These are phyloP conservation scores for Middelhovenomyces tepae DNA, from an alignment of 805 yeast genomes.

Conservation along the genomic window DNA sequence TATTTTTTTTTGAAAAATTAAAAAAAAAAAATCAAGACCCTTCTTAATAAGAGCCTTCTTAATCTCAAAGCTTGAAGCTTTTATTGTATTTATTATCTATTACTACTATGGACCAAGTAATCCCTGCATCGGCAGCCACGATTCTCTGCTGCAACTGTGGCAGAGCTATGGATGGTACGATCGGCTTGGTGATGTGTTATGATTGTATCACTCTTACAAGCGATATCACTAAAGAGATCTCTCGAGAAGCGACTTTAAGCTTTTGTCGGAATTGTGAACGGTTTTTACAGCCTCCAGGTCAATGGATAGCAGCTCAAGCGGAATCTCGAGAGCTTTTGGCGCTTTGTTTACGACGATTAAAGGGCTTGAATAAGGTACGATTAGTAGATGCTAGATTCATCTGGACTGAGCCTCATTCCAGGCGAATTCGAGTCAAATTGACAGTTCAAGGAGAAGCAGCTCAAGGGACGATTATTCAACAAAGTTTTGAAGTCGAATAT, in stretches of 20 bases:
- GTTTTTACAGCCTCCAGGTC: slow-evolving; percentile 83
- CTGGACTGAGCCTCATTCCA: slow-evolving; percentile 99
- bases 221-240: slow-evolving; percentile 85
- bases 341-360: slow-evolving; percentile 73
- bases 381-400: slow-evolving; percentile 88
- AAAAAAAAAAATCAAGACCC: slow-evolving; percentile 1
- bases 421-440: slow-evolving; percentile 83
- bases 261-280: slow-evolving; percentile 94
- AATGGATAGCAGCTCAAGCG: slow-evolving; percentile 83
- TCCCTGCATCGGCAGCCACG: slow-evolving; percentile 2
- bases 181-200: slow-evolving; percentile 86
- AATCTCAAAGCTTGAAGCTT: slow-evolving; percentile 1
- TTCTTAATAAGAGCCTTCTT: neutral
- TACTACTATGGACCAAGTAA: neutral
- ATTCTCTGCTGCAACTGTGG: slow-evolving; percentile 84
- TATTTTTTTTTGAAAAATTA: neutral
- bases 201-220: slow-evolving; percentile 89
- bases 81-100: slow-evolving; percentile 1
- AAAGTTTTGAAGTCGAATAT: slow-evolving; percentile 88
- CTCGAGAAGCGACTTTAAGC: slow-evolving; percentile 73
- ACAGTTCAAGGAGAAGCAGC: slow-evolving; percentile 96
- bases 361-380: slow-evolving; percentile 77
- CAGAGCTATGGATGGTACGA: slow-evolving; percentile 89
- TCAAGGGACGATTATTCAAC: slow-evolving; percentile 85
- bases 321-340: slow-evolving; percentile 87